Percentiles rank a stretch among this genome's conserved stretches.
These are phyloP conservation scores for Camillea tinctor DNA, from an alignment of 2,329 filamentous ascomycete genomes.

Conservation along the genomic window DNA sequence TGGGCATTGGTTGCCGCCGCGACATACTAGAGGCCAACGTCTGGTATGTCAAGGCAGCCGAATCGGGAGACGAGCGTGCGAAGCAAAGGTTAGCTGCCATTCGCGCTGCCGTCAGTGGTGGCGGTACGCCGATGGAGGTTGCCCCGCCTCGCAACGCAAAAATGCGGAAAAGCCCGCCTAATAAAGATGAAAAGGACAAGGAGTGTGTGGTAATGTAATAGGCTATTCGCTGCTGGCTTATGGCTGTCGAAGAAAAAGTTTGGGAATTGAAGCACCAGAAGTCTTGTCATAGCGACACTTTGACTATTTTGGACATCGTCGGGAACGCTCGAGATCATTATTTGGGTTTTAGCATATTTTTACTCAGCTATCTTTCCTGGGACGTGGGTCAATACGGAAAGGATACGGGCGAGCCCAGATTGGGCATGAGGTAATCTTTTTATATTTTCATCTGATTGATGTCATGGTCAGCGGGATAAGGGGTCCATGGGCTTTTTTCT, in stretches of 20 bases:
- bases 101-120: slow-evolving; percentile 68
- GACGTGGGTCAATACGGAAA: slow-evolving; percentile 3
- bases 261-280: neutral
- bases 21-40: slow-evolving; percentile 97
- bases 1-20: slow-evolving; percentile 92
- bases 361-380: slow-evolving; percentile 3
- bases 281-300: neutral
- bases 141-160: slow-evolving; percentile 51
- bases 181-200: slow-evolving; percentile 52
- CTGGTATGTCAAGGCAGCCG: slow-evolving; percentile 96
- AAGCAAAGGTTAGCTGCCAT: slow-evolving; percentile 86
- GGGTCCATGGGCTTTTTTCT: neutral
- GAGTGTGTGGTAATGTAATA: slow-evolving; percentile 59
- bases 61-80: slow-evolving; percentile 85
- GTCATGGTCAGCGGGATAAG: slow-evolving; percentile 9
- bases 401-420: neutral
- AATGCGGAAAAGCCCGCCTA: slow-evolving; percentile 44
- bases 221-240: slow-evolving; percentile 3
- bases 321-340: slow-evolving; percentile 9
- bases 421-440: neutral
- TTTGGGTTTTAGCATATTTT: slow-evolving; percentile 18
- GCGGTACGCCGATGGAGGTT: slow-evolving; percentile 56
- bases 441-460: slow-evolving; percentile 2
- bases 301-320: slow-evolving; percentile 18
- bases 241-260: neutral